Percentiles rank a stretch among this genome's conserved stretches.
Evolutionary conservation across 2,329 filamentous ascomycete species (phyloP).

Genomic region (Pyrenophora graminea): DNA sequence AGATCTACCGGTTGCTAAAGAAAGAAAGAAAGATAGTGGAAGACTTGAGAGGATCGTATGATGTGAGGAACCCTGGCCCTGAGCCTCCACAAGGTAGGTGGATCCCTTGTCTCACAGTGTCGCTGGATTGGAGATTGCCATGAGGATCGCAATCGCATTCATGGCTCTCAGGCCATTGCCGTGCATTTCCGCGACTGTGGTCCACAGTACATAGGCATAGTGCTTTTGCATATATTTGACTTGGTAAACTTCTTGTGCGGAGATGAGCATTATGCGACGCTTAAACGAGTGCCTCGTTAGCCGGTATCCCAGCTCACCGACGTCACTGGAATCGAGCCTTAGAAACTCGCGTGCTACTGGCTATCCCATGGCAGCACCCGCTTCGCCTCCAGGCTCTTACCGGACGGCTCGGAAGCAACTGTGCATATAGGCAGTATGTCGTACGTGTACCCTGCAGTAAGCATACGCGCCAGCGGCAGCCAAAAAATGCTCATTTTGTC

Average conservation of each 20-base stretch:
- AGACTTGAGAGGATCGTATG: not conserved
- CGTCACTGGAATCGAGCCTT: constrained; percentile 26
- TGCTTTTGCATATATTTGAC: constrained; percentile 2
- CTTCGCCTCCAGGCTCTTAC: not conserved
- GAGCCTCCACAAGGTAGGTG: constrained; percentile 2
- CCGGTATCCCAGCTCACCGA: constrained; percentile 20
- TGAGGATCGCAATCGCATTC: not conserved
- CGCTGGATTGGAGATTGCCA: not conserved
- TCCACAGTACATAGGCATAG: not conserved
- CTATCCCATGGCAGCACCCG: constrained; percentile 1
- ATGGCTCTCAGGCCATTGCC: not conserved
- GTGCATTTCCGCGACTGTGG: constrained; percentile 1
- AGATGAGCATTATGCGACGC: constrained; percentile 34
- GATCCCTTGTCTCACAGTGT: not conserved
- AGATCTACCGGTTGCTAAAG: constrained; percentile 12
- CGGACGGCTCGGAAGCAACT: constrained; percentile 8
- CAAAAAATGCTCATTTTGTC: constrained; percentile 9
- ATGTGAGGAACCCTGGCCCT: constrained; percentile 2
- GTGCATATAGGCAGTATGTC: constrained; percentile 5
- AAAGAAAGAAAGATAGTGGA: constrained; percentile 5
- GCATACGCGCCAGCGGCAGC: constrained; percentile 14
- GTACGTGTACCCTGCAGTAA: constrained; percentile 5
- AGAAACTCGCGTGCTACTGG: constrained; percentile 1
- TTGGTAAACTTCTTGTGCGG: constrained; percentile 20
- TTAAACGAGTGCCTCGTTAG: constrained; percentile 19